Base-by-base conservation (phyloP, 306 rosid species). In the Coriaria nepalensis region DNA sequence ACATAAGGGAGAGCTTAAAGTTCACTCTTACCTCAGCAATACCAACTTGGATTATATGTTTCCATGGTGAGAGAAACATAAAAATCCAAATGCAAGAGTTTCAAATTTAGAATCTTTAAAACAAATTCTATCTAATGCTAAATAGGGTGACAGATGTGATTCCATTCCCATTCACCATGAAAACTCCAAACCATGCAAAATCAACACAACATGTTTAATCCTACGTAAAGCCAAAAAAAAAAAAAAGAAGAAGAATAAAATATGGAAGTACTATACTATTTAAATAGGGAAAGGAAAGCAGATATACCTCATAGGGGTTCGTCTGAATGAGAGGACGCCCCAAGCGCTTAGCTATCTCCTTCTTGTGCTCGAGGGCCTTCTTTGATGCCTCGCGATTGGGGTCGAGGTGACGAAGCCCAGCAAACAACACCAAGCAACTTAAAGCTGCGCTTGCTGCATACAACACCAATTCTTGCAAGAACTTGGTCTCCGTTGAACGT, bases 241-340 rank as follows among this genome's bases (percentile, higher is more conserved):
- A 36, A n/a, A 8, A 38, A 8, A 13, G 7, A 45, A 32, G 10
- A 8, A 36, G 13, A 8, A 10, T 5, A 29, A 35, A 37, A 56
- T 20, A 20, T 20, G 29, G 29, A 20, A 20, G 29, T 20, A 20
- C 29, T 20, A 20, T 20, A 20, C 29, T 20, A 3, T 20, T 20
- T 20, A 20, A 20, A 20, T 20, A 20, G 29, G 29, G 13, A 37
- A 13, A 10, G 9, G 42, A 13, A 32, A 33, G 15, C 10, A 13
- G 6, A 13, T 40, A 6, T 35, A 82, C 97, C 95, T 90, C 98
- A 14, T 90, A 90, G 47, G 87, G 62, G 53, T 73, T 85, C 4
- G 98, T 90, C n/a, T 81, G 82, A 43, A 85, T 77, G 45, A 90
- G 94, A 43, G 98, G 98, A 5, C 98, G 98, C 7, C 98, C 98